Percentiles rank a stretch among this genome's conserved stretches.
phyloP scores from a whole-genome alignment of 371 early-diverging fungal genomes.

The Sporodiniella umbellata region DNA sequence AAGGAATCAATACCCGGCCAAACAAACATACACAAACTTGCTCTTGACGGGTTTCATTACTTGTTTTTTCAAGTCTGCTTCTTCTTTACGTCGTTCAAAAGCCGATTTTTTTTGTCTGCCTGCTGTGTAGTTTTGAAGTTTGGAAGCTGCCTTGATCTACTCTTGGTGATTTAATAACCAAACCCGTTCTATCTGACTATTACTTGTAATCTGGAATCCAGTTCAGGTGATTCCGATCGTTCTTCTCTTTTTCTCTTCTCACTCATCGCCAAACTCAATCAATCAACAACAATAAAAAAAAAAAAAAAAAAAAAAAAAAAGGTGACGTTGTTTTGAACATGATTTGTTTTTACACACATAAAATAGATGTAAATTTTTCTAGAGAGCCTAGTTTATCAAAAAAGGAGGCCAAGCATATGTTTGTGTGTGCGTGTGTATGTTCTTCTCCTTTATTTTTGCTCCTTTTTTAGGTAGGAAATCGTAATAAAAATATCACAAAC shows the following conservation, averaged over 20 bases:
- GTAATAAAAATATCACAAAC: no score
- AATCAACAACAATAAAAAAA: background rate
- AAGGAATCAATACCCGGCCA: no score
- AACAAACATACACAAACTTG: background rate
- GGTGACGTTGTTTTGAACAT: background rate
- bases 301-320: background rate
- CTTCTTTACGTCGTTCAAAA: conserved; percentile 76
- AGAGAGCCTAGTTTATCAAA: no score
- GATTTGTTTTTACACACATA: background rate
- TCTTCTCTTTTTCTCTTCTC: conserved; percentile 24
- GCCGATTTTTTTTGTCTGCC: conserved; percentile 70
- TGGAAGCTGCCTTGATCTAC: conserved; percentile 57
- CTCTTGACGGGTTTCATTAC: conserved; percentile 25
- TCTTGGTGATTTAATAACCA: background rate
- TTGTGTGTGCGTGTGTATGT: no score
- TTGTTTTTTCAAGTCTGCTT: conserved; percentile 68
- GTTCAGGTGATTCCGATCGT: conserved; percentile 4
- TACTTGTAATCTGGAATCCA: background rate
- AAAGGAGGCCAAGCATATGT: no score
- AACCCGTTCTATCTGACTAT: no score
- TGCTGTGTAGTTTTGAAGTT: conserved; percentile 66
- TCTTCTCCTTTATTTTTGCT: no score
- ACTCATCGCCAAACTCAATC: no score
- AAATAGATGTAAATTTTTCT: no score
- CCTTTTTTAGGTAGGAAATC: no score